A percentile compares a stretch with the other conserved stretches of the same genome.
Conservation (phyloP, 106 monocot genomes). For the Acorus gramineus region DNA sequence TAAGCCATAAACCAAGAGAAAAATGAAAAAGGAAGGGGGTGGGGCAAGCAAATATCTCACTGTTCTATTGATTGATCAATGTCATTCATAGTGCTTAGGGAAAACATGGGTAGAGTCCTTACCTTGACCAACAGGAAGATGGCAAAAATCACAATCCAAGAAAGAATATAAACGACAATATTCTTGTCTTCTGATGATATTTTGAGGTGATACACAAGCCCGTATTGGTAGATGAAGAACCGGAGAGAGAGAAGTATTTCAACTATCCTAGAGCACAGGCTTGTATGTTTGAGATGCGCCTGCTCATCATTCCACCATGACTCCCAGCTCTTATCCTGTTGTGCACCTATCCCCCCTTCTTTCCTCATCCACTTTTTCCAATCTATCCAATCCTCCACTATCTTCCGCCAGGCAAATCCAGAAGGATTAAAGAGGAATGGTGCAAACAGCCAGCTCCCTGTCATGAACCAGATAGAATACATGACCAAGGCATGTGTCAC, state of each 20-base stretch:
- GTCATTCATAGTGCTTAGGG: too few relatives aligned
- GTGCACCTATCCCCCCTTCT: conserved; percentile 59
- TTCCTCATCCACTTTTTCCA: conserved; percentile 76
- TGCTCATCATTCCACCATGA: conserved; percentile 86
- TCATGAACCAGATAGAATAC: conserved; percentile 80
- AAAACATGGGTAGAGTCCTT: neutral
- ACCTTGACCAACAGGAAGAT: conserved; percentile 54
- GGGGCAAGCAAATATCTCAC: too few relatives aligned
- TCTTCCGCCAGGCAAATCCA: conserved; percentile 69
- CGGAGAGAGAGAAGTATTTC: conserved; percentile 58
- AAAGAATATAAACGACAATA: conserved; percentile 57
- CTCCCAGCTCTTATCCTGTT: conserved; percentile 74
- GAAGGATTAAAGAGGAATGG: conserved; percentile 86
- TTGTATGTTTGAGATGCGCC: conserved; percentile 38
- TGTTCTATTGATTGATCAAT: too few relatives aligned
- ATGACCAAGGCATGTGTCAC: conserved; percentile 50
- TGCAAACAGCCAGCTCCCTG: conserved; percentile 58
- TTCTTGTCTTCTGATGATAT: conserved; percentile 62
- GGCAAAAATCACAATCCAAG: conserved; percentile 56
- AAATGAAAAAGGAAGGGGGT: too few relatives aligned
- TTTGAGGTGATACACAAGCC: conserved; percentile 67
- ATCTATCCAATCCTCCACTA: conserved; percentile 70
- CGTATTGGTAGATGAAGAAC: conserved; percentile 85
- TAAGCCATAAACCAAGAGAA: too few relatives aligned
- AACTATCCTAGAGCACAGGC: conserved; percentile 26